phyloP scores from a whole-genome alignment of 176 grass and related monocot genomes.

The Oryza rufipogon region DNA sequence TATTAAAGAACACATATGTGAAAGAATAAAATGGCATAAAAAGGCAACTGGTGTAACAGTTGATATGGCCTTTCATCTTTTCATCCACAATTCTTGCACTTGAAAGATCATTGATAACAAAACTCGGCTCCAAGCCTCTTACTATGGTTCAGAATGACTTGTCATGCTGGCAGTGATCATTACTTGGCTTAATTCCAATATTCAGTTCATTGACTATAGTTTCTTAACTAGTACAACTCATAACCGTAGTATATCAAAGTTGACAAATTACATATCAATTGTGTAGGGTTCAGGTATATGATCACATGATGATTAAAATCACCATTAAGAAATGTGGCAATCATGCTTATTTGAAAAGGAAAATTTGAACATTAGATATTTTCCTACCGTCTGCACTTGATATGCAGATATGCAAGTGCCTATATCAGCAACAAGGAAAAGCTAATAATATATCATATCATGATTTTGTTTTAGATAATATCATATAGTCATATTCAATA shows the following conservation, averaged over 20 bases:
- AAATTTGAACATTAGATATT: neutral
- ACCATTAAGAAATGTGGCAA: neutral
- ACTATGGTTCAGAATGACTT: neutral
- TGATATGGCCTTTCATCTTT: constrained; percentile 6
- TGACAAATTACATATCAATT: neutral
- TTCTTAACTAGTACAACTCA: neutral
- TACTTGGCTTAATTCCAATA: neutral
- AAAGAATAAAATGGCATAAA: constrained; percentile 16
- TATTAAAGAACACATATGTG: neutral
- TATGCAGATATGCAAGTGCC: neutral
- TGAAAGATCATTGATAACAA: neutral
- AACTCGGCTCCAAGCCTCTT: neutral
- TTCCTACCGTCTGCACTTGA: neutral
- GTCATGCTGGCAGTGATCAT: neutral
- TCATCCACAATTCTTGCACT: neutral
- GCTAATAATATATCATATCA: neutral
- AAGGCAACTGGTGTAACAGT: constrained; percentile 14
- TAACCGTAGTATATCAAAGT: neutral
- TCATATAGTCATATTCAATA: neutral
- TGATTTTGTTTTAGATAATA: neutral
- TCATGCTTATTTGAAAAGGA: neutral
- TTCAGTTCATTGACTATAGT: neutral
- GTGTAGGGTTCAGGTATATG: neutral
- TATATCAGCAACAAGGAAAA: neutral
- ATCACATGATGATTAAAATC: neutral